Base-by-base conservation (phyloP, 2,329 filamentous ascomycete genomes). In the Beauveria bassiana region DNA sequence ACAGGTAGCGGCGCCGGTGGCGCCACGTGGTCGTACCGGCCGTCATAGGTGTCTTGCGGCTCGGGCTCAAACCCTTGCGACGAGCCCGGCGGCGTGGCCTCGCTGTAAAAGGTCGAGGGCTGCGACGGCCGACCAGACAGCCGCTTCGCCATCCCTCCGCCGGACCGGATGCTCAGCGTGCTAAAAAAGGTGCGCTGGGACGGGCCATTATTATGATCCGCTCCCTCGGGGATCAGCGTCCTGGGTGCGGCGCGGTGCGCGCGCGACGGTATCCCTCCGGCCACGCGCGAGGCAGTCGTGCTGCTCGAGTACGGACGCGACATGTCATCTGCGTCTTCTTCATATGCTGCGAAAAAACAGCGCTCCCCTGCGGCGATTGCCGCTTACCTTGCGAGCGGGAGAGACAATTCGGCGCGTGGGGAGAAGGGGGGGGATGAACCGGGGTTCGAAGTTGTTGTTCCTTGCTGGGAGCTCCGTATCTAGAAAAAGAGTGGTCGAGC, bases 41-140 rank as follows among this genome's bases (percentile, higher is more conserved):
- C 68, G 50, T 70, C 68, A 63, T 70, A 68, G 14, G 24, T 8
- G 9, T 40, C 49, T 34, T 52, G 12, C 24, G 42, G 24, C 31
- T 59, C 12, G 65, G 68, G 40, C 61, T 64, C 2, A 71, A n/a
- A n/a, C n/a, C 73, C 14, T 1, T 52, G 53, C 53, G 60, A 57
- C 18, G 60, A 62, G 26, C 60, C 47, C 3, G 74, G 69, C 14
- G 75, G 75, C n/a, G 75, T 75, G 14, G 65, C 67, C 59, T 77
- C 75, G 20, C 74, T 73, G 65, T 74, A 76, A 43, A 78, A 78
- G 0, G 75, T 78, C 62, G 70, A 74, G 26, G 54, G 61, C 26
- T 52, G 40, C 5, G 61, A 40, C 7, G 34, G n/a, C n/a, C 52
- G 26, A 16, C 53, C 52, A 24, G 60, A 57, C 16, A 49, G 45